Base-by-base conservation (phyloP, 257 asterid species). In the Nicotiana otophora region DNA sequence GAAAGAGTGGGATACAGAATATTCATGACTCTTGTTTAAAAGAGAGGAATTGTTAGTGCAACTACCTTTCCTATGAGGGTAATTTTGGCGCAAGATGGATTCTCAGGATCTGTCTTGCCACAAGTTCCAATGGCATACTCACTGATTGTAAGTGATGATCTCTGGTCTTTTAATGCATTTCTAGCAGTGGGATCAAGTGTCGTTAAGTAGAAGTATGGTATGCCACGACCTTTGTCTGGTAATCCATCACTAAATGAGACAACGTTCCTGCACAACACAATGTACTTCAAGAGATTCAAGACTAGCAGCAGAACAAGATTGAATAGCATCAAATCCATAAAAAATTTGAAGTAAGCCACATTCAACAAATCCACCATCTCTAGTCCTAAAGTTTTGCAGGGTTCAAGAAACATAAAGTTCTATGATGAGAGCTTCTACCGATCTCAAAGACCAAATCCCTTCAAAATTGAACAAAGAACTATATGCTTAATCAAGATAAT, bases 171-270 rank as follows among this genome's bases (percentile, higher is more conserved):
- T 83, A 90, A 77, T 61, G 97, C 99, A 78, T 95, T 84, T 3
- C 90, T 86, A 28, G 99, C 98, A 3, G 98, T 93, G 10, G 99
- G 99, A 85, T 95, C 98, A 12, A 95, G 97, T 33, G 91, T 83
- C 5, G 98, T 95, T 79, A 95, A 88, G 87, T 95, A 95, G 89
- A 95, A 95, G 86, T 92, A 95, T 7, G 99, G 99, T 81, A 91
- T 81, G 55, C 98, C 99, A 75, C 82, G 86, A 19, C 97, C 94
- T 78, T 93, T 85, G 63, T 85, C 90, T 0, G 95, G 97, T 51
- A 84, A 87, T 30, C 98, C 98, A 87, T 95, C 99, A 74, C 99
- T 95, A 77, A 91, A 93, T 17, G 99, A 95, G 72, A 84, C 98
- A 78, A 95, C 98, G 84, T 93, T 95, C 87, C 98, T 95, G 89